A percentile compares a stretch with the other conserved stretches of the same genome.
phyloP scores from a whole-genome alignment of 805 yeast species.

The Tetrapisispora pingtungensis region DNA sequence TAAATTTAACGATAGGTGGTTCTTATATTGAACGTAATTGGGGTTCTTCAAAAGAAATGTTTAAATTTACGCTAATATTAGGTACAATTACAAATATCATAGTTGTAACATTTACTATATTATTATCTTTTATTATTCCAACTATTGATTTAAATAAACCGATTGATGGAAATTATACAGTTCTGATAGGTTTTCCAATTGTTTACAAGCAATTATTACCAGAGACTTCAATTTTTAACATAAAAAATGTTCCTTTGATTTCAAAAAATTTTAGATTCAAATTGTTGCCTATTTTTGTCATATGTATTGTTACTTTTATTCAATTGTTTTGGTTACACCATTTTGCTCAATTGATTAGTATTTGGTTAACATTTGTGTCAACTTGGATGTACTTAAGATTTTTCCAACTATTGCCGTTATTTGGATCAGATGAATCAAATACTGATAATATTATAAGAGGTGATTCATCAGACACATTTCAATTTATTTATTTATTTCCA shows the following conservation, averaged over 20 bases:
- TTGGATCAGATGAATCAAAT: slow-evolving; percentile 14
- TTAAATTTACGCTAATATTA: slow-evolving; percentile 37
- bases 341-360: slow-evolving; percentile 45
- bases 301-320: slow-evolving; percentile 23
- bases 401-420: slow-evolving; percentile 42
- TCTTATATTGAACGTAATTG: slow-evolving; percentile 57
- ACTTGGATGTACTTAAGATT: slow-evolving; percentile 76
- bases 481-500: slow-evolving; percentile 79
- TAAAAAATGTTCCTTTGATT: slow-evolving; percentile 33
- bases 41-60: slow-evolving; percentile 43
- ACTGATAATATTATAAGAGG: slow-evolving; percentile 42
- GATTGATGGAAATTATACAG: slow-evolving; percentile 44
- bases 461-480: slow-evolving; percentile 85
- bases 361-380: slow-evolving; percentile 48
- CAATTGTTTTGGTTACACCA: slow-evolving; percentile 27
- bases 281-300: slow-evolving; percentile 46
- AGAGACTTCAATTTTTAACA: slow-evolving; percentile 43
- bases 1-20: slow-evolving; percentile 48
- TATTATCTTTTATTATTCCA: slow-evolving; percentile 20
- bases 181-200: slow-evolving; percentile 49
- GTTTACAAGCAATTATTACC: slow-evolving; percentile 59
- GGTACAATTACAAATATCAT: slow-evolving; percentile 47
- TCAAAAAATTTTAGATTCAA: slow-evolving; percentile 45
- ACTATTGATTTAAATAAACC: slow-evolving; percentile 33
- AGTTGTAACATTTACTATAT: slow-evolving; percentile 25